Base-by-base conservation (phyloP, 2,329 filamentous ascomycete species). In the Colletotrichum destructivum region DNA sequence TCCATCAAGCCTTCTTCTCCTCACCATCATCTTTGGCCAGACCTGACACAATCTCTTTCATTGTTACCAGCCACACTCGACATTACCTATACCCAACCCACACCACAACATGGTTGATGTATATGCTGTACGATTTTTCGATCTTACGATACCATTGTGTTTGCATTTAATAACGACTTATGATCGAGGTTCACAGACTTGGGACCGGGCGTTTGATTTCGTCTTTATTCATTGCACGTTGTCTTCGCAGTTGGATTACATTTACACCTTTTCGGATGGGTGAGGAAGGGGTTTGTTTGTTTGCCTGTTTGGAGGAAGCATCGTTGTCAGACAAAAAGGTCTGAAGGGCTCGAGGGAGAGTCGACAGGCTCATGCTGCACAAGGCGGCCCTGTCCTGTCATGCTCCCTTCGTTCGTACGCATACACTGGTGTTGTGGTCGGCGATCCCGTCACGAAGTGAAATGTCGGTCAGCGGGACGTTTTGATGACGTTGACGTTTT, bases 161-260 rank as follows among this genome's bases (percentile, higher is more conserved):
- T 71, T 46, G 61, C 51, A 70, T 66, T 49, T 71, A 69, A 72
- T 72, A 42, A 72, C 70, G 70, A 72, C 70, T 72, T 71, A 72
- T 62, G 70, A 72, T 71, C 44, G 38, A 38, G 70, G 67, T 51
- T 54, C 57, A 66, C 62, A 71, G 49, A 71, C 46, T 49, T 31
- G 55, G 57, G 49, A 52, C 54, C 51, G 47, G 67, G 70, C 70
- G 70, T 72, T 72, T 59, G 67, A 62, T 62, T 71, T 72, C 35
- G 57, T 71, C 57, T 49, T 54, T 66, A 44, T 72, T 72, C 23
- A 35, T 62, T 66, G 42, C 21, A 23, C 47, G 26, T 62, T 71
- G 49, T n/a, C 46, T 66, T 57, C 18, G 31, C 56, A 52, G 18
- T 52, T 21, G 38, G n/a, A 11, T 35, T 60, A 66, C 52, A 38